Evolutionary conservation across 192 early-diverging fungal genomes (phyloP).

Genomic region (Entrophospora sp.): DNA sequence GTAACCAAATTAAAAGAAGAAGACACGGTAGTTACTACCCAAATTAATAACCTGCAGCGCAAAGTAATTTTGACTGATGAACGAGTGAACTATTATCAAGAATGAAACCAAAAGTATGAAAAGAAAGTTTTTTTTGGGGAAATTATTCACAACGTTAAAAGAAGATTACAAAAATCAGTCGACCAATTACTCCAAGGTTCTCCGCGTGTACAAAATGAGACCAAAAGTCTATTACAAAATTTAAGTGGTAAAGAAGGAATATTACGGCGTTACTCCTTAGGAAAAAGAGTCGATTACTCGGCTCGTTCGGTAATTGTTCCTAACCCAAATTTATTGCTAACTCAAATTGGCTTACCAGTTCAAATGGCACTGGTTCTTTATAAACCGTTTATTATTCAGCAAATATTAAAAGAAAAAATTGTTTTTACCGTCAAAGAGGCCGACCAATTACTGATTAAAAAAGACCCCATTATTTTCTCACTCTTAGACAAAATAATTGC

Average conservation of each 20-base stretch:
- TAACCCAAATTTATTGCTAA: background rate
- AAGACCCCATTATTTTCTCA: background rate
- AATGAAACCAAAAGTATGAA: background rate
- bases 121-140: background rate
- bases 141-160: constrained; percentile 15
- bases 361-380: constrained; percentile 7
- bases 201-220: background rate
- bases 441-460: background rate
- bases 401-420: constrained; percentile 14
- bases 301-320: constrained; percentile 19
- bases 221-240: constrained; percentile 9
- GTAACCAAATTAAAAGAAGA: constrained; percentile 5
- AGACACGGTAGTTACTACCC: background rate
- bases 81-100: background rate
- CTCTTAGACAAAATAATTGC: background rate
- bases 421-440: constrained; percentile 7
- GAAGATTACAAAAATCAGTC: background rate
- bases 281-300: constrained; percentile 10
- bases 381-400: constrained; percentile 11
- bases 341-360: constrained; percentile 6
- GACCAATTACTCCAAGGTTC: background rate
- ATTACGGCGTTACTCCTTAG: background rate
- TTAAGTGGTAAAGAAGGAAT: constrained; percentile 17
- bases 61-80: background rate
- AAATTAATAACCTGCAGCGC: background rate